Base-by-base conservation (phyloP, 2,329 filamentous ascomycete species). In the Cordyceps javanica region DNA sequence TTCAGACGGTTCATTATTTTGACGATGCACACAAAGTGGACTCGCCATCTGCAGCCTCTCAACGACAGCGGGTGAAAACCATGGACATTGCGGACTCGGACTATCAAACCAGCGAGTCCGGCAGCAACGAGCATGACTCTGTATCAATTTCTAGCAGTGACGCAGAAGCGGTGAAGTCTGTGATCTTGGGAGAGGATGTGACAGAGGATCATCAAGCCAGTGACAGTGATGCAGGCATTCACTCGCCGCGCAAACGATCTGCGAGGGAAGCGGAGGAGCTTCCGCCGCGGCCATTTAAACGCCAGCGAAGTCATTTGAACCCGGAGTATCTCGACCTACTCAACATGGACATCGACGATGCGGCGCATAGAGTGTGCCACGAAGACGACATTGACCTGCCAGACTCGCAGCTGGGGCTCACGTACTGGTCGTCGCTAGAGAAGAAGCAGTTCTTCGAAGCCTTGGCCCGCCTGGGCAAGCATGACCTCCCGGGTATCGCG, bases 361-460 rank as follows among this genome's bases (percentile, higher is more conserved):
- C 76, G 13, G 73, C 75, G 0, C 65, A 69, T 13, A 69, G 69
- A 19, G 68, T 71, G 59, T 67, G 71, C 14, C 61, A 72, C 11
- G 62, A 64, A 28, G 59, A 70, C 54, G 65, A 66, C 14, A 64
- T 66, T 3, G 60, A 70, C 16, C 66, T 78, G 58, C 65, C 72
- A 59, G 69, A 49, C 52, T 73, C 36, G 79, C 88, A 91, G 64
- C 73, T 91, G 52, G 91, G 91, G 23, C 77, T 83, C 26, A 84
- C 86, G 1, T 63, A 72, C 11, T 97, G 93, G 93, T 85, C 82
- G 0, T 60, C 79, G 0, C 64, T 73, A 1, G 92, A 97, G 66
- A 96, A 96, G 67, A 74, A 80, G 1, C 63, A 75, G 0, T 82
- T 96, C 59, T 96, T 90, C 68, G 75, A 81, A 14, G 80, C 82